These are phyloP conservation scores for Ustilago curta DNA, from an alignment of 1,284 basidiomycete species.

Conservation along the genomic window DNA sequence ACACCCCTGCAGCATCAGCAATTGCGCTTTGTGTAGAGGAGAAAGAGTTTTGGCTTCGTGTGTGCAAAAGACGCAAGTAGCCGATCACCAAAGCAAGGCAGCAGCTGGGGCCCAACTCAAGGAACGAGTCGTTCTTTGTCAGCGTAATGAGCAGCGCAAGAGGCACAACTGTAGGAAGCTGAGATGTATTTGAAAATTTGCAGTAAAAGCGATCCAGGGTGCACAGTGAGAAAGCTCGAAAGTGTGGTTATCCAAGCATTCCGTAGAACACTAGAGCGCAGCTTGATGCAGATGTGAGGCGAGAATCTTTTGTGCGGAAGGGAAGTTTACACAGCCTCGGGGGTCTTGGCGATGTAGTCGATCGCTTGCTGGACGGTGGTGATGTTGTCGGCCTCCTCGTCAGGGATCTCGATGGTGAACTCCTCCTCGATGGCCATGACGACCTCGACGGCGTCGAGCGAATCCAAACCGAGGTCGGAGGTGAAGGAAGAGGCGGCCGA, in stretches of 20 bases:
- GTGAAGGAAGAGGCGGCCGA: constrained; percentile 81
- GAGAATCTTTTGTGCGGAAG: neutral
- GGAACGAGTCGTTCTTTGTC: neutral
- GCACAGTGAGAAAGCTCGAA: constrained; percentile 2
- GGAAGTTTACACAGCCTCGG: constrained; percentile 74
- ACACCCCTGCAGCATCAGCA: neutral
- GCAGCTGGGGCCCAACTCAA: neutral
- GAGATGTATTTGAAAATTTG: constrained; percentile 16
- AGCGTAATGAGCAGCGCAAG: neutral
- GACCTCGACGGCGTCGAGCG: constrained; percentile 96
- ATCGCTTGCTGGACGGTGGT: constrained; percentile 94
- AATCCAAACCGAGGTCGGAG: constrained; percentile 92
- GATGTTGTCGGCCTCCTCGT: constrained; percentile 98
- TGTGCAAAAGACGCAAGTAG: neutral
- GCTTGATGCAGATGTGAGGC: neutral
- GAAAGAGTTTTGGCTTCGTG: neutral
- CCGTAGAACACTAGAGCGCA: neutral
- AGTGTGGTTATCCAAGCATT: neutral
- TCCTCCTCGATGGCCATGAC: constrained; percentile 99
- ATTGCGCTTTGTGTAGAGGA: neutral
- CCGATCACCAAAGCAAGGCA: neutral
- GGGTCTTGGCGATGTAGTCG: constrained; percentile 95
- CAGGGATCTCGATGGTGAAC: constrained; percentile 84
- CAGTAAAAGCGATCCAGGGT: neutral
- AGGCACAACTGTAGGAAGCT: neutral